Evolutionary conservation across 768 basidiomycete species (phyloP), one percentile per base, ranked within the genome.

Genomic region (Tricholoma flavovirens): DNA sequence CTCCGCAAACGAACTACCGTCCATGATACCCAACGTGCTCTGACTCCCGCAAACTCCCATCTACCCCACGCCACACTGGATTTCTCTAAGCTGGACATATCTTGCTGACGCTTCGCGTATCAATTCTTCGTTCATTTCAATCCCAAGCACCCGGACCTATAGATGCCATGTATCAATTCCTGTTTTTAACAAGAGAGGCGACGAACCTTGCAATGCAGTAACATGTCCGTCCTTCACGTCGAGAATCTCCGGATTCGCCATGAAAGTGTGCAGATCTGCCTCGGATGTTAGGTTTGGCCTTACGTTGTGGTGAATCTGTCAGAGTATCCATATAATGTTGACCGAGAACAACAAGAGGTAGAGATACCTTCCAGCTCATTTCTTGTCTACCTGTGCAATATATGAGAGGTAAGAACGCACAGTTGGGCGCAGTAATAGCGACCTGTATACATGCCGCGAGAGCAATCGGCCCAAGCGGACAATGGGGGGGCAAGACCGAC

Each of bases 381-480:
- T 86, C 33, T 7, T 84, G 81, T n/a, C n/a, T n/a, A n/a, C n/a
- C n/a, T n/a, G n/a, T n/a, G n/a, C n/a, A n/a, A n/a, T n/a, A 21
- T 24, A 22, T 56, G 56, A 54, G 30, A 17, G 22, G 38, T 14
- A 19, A 11, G 10, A 53, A 36, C 80, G 60, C 58, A 81, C 85
- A 85, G 62, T 87, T 87, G 3, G 81, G 81, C 10, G 79, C 75
- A 21, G 77, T 71, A 33, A 80, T 73, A 3, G 77, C 82, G 22
- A 80, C 86, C 53, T 87, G 83, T 42, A 88, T 78, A 62, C 82
- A 84, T 19, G 86, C 86, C 5, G 86, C 88, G 21, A 88, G 75
- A 0, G 86, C 84, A 29, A 90, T 80, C 0, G 87, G 88, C 0
- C 86, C 86, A 1, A 87, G 63, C 2, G 87, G 60, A 81, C 83